Base-by-base conservation (phyloP, 768 basidiomycete species). In the Pisolithus marmoratus region DNA sequence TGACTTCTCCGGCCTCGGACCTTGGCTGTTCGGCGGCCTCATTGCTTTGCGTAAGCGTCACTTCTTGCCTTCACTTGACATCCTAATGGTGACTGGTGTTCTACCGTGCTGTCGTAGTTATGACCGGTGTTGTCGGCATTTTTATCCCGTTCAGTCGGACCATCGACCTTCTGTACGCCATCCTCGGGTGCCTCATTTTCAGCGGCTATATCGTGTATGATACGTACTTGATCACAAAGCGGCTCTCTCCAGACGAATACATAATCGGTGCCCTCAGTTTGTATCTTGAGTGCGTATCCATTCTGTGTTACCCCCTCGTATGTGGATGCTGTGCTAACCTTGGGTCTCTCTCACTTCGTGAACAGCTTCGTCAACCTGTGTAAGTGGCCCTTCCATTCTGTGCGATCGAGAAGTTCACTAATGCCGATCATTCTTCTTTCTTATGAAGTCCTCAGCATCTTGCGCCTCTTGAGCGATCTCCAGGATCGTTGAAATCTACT, bases 1-100 rank as follows among this genome's bases (percentile, higher is more conserved):
- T 70, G 94, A 98, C 72, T 97, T 99, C 71, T 87, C 85, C 12
- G 89, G 89, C 49, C 81, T 96, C 74, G 94, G 84, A 0, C 90
- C 94, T 1, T 95, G 87, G 81, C 77, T 97, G 26, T 94, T 94
- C 58, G 90, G 81, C 17, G 87, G 82, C 45, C 76, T 96, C 50
- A 73, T 93, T 55, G 93, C 91, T 7, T 70, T 95, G 46, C 50
- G 88, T 90, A 70, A 23, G 82, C 65, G 38, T 34, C 31, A 8
- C 1, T 23, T 53, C 26, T 51, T 14, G 42, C 34, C 17, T n/a
- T 37, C 24, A 44, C 4, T 26, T 29, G 24, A 19, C 27, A 48
- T 14, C 17, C 22, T 11, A n/a, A 29, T 36, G 11, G n/a, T 36
- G 17, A 47, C 26, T 41, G 9, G 29, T 46, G 42, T 15, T 4